Conservation (phyloP, 257 asterid genomes). For the Leptodermis oblonga region DNA sequence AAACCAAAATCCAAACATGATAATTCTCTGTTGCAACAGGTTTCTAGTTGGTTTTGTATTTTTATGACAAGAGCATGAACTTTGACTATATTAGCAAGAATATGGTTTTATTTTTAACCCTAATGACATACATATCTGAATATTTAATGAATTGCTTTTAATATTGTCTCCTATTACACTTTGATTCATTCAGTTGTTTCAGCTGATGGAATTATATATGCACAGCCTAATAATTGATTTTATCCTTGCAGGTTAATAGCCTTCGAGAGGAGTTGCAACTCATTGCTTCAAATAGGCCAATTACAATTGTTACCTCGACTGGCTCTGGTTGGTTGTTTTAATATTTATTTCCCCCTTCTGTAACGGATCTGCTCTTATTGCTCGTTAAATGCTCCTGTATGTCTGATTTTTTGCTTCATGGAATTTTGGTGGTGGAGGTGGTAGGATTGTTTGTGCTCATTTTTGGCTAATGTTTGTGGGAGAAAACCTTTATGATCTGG, state of each 20-base stretch:
- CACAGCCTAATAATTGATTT: not conserved
- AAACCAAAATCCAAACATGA: slow-evolving; percentile 60
- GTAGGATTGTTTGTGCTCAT: not conserved
- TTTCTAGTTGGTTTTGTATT: slow-evolving; percentile 21
- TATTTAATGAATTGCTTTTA: too few relatives aligned
- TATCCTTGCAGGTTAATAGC: slow-evolving; percentile 58
- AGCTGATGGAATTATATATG: not conserved
- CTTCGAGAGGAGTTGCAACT: slow-evolving; percentile 74
- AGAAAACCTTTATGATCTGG: not conserved
- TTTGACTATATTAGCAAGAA: not conserved
- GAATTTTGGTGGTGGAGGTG: not conserved
- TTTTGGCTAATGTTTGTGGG: not conserved
- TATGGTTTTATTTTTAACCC: not conserved
- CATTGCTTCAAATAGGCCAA: slow-evolving; percentile 54
- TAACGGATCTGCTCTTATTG: not conserved
- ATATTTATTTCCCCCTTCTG: not conserved
- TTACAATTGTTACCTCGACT: slow-evolving; percentile 66
- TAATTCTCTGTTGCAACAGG: slow-evolving; percentile 73
- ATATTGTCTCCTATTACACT: not conserved
- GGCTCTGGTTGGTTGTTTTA: slow-evolving; percentile 58
- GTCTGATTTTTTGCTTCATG: not conserved
- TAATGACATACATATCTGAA: not conserved
- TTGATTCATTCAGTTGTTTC: not conserved
- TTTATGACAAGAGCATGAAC: not conserved
- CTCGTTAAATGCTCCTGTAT: not conserved